Base-by-base conservation (phyloP, 352 stramenopile species). In the Globisporangium canariense region DNA sequence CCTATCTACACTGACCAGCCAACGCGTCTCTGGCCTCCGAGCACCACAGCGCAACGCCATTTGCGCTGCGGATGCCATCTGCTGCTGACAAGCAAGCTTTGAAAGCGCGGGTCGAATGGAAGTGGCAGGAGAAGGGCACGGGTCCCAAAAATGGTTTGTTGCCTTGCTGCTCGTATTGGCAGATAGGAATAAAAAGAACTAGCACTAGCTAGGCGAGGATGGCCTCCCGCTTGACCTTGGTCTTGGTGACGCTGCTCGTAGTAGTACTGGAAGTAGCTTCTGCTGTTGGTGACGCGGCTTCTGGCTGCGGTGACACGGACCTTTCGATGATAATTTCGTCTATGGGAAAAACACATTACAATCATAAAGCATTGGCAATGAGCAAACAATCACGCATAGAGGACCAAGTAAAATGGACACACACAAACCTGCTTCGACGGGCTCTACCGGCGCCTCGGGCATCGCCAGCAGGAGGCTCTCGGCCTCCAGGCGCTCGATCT, bases 401-500 rank as follows among this genome's bases (percentile, higher is more conserved):
- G 13, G 3, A 10, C 22, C 4, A 34, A 32, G 16, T 20, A 40
- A 9, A 36, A 25, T 13, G 25, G 25, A 62, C 3, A 57, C 40
- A 13, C 0, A 18, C 60, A 53, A 66, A 89, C 81, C 71, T 76
- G 75, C 58, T 62, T 85, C 74, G 51, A 88, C 40, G 7, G 67
- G 46, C 41, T 64, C 59, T 6, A 59, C 77, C 14, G 88, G 88
- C 6, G 76, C 88, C 52, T 88, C 75, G 9, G 87, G 89, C 51
- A 96, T 70, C 28, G 73, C 65, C 14, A 73, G 65, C 22, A 78
- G 77, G 13, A 96, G 76, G 9, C 61, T 66, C 9, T 76, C 72
- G 1, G 81, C 83, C 59, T 96, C 88, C 63, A 86, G 58, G 43
- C 77, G 74, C 62, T 97, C 88, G 58, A 96, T 94, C 66, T 90